Evolutionary conservation across 139 green algal genomes (phyloP), one percentile per base, ranked within the genome.

Genomic region (Closterium sp.): DNA sequence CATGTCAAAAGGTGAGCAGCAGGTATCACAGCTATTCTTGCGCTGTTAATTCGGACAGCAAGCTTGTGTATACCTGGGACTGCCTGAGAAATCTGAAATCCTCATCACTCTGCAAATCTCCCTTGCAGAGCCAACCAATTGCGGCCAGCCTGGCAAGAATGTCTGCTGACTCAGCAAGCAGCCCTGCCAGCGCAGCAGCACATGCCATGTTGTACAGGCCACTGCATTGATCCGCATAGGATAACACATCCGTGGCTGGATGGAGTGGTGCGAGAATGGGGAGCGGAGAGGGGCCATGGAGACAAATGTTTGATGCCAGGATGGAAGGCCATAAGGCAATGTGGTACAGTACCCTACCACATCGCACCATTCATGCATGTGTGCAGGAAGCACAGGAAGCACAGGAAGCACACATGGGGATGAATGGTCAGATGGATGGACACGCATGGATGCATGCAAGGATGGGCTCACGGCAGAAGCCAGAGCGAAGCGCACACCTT

Each of bases 191-290:
- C 7, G 89, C 21, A 31, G 31, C 21, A 11, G 34, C 32, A 17
- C 89, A 91, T 4, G 34, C 89, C 24, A 91, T n/a, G 38, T 91
- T 91, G 89, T 91, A 91, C 1, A 91, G 89, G 7, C 9, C 38
- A 91, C 84, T n/a, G 32, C 34, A 32, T n/a, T 50, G 30, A 0
- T 91, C 89, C 0, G 22, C 84, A 70, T 87, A 91, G 11, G 32
- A 21, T 19, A 91, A 32, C 5, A 21, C 89, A 91, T 31, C 84
- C 1, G 32, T 10, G 27, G 32, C 89, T 91, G 89, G 38, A 9
- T 87, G 29, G 84, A 0, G 84, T 38, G 34, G 38, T 6, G 10
- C 38, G 70, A 11, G 19, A 62, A 34, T 29, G 9, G 70, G 70
- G 29, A 28, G 2, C 31, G 29, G 84, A 89, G 21, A 73, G 10